A percentile compares a stretch with the other conserved stretches of the same genome.
phyloP scores from a whole-genome alignment of 2,329 filamentous ascomycete genomes.

The Colletotrichum sp. region DNA sequence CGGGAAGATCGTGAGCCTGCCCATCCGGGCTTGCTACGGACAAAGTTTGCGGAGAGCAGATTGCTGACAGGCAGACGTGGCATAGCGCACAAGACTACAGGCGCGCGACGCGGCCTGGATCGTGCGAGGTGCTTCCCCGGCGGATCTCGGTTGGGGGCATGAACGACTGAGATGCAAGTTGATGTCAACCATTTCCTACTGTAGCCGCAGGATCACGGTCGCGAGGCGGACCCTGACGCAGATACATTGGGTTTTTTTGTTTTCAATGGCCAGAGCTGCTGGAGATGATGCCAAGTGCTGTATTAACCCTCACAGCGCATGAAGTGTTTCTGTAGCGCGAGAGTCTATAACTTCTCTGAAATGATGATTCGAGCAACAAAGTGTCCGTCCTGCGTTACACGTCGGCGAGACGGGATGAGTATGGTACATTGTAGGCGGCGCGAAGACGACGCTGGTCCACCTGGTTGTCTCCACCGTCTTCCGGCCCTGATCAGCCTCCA shows the following conservation, averaged over 20 bases:
- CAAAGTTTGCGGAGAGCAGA: slow-evolving; percentile 20
- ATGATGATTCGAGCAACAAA: not conserved
- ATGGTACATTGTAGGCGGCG: not conserved
- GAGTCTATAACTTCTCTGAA: not conserved
- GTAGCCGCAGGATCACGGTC: slow-evolving; percentile 1
- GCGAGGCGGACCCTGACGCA: not conserved
- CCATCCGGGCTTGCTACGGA: slow-evolving; percentile 12
- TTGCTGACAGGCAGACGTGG: slow-evolving; percentile 16
- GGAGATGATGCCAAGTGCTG: not conserved
- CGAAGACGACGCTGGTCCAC: slow-evolving; percentile 13
- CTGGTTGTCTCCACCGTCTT: not conserved
- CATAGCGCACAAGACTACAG: slow-evolving; percentile 15
- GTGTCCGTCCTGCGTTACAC: not conserved
- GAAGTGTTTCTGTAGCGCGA: not conserved
- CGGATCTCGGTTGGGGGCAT: slow-evolving; percentile 18
- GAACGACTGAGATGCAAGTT: slow-evolving; percentile 17
- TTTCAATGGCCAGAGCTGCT: not conserved
- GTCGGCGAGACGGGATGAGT: not conserved
- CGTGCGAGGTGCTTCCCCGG: slow-evolving; percentile 20
- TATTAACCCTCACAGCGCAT: not conserved
- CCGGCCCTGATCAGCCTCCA: slow-evolving; percentile 10
- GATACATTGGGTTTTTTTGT: not conserved
- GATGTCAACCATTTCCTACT: slow-evolving; percentile 1
- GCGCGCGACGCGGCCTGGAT: slow-evolving; percentile 17
- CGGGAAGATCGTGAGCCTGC: slow-evolving; percentile 19